Conservation (phyloP, 2,329 filamentous ascomycete genomes). For the Xenoacremonium recifei region DNA sequence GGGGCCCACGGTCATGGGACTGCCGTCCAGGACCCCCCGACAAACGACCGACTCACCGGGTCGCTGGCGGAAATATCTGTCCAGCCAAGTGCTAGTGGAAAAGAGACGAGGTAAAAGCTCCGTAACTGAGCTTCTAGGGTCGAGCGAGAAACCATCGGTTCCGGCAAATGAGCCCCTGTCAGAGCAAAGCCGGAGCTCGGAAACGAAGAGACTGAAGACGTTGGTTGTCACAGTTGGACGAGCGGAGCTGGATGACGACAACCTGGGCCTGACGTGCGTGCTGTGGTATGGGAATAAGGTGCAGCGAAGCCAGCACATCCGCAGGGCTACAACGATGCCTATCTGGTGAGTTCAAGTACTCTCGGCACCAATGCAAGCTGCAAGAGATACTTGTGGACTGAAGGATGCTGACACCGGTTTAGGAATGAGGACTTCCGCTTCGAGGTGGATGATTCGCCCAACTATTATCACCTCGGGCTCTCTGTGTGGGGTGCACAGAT, state of each 20-base stretch:
- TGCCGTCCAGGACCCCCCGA: slow-evolving; percentile 14
- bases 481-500: slow-evolving; percentile 25
- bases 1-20: slow-evolving; percentile 17
- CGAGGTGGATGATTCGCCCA: slow-evolving; percentile 23
- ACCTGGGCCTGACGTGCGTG: slow-evolving; percentile 20
- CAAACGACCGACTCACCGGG: slow-evolving; percentile 15
- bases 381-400: not conserved
- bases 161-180: slow-evolving; percentile 3
- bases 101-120: slow-evolving; percentile 17
- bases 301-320: slow-evolving; percentile 18
- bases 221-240: slow-evolving; percentile 6
- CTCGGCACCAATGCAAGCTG: slow-evolving; percentile 2
- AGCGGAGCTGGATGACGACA: slow-evolving; percentile 14
- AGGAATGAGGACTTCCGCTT: slow-evolving; percentile 27
- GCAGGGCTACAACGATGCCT: slow-evolving; percentile 18
- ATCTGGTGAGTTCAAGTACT: slow-evolving; percentile 22
- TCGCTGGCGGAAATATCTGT: slow-evolving; percentile 9
- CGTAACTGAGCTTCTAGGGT: slow-evolving; percentile 16
- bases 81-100: slow-evolving; percentile 13
- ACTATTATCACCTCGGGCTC: slow-evolving; percentile 24
- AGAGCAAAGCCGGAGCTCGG: not conserved
- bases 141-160: slow-evolving; percentile 14
- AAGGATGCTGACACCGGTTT: slow-evolving; percentile 12
- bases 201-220: slow-evolving; percentile 3
- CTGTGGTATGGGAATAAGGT: slow-evolving; percentile 25